phyloP scores from a whole-genome alignment of 768 basidiomycete species.

The Pisolithus microcarpus region DNA sequence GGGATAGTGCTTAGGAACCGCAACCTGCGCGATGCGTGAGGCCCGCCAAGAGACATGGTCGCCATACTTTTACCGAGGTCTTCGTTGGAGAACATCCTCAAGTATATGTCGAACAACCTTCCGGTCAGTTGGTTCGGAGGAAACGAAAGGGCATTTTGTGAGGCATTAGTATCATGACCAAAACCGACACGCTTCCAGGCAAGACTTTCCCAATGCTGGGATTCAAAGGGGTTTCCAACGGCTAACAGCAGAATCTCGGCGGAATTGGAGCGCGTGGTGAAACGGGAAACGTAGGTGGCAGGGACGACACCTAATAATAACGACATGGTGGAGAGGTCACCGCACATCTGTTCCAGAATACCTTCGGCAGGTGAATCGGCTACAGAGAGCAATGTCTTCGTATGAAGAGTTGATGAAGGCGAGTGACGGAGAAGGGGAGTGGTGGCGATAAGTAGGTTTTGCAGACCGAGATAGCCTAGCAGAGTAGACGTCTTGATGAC shows the following conservation, averaged over 20 bases:
- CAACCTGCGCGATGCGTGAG: neutral
- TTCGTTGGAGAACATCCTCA: slow-evolving; percentile 26
- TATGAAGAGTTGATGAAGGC: slow-evolving; percentile 22
- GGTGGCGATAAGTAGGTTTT: slow-evolving; percentile 20
- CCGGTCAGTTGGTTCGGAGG: slow-evolving; percentile 18
- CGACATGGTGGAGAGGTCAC: slow-evolving; percentile 21
- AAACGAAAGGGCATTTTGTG: slow-evolving; percentile 5
- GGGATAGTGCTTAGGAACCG: slow-evolving; percentile 24
- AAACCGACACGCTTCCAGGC: slow-evolving; percentile 18
- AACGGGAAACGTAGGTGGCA: slow-evolving; percentile 18
- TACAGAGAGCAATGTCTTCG: slow-evolving; percentile 18
- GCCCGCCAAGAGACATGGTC: neutral
- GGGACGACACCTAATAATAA: slow-evolving; percentile 23
- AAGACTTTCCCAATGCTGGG: slow-evolving; percentile 18
- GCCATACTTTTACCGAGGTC: slow-evolving; percentile 10
- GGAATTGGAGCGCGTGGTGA: slow-evolving; percentile 24
- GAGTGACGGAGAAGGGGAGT: slow-evolving; percentile 18
- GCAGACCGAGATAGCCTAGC: slow-evolving; percentile 23
- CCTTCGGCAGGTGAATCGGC: slow-evolving; percentile 5
- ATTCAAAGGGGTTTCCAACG: neutral
- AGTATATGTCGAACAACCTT: slow-evolving; percentile 21
- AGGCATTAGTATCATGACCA: neutral
- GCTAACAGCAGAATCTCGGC: slow-evolving; percentile 13
- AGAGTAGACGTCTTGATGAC: slow-evolving; percentile 30
- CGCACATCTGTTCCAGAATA: slow-evolving; percentile 21